These are phyloP conservation scores for Kwoniella bestiolae DNA, from an alignment of 768 basidiomycete genomes.

Conservation along the genomic window DNA sequence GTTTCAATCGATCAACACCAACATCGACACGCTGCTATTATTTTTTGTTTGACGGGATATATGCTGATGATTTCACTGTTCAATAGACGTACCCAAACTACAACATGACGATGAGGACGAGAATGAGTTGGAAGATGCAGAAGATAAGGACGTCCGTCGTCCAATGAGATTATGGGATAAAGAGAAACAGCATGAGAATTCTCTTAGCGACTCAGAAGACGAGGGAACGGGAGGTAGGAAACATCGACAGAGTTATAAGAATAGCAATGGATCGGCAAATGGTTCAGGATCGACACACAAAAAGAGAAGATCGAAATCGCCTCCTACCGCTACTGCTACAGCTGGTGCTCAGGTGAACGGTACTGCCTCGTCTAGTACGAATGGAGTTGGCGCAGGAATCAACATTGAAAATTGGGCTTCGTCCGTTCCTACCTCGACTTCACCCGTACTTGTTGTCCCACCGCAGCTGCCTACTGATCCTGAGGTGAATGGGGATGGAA, in stretches of 20 bases:
- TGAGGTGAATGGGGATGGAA: background rate
- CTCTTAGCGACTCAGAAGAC: constrained; percentile 96
- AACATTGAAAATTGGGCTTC: constrained; percentile 11
- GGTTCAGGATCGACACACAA: constrained; percentile 3
- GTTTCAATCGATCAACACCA: background rate
- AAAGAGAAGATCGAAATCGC: constrained; percentile 21
- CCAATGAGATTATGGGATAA: constrained; percentile 77
- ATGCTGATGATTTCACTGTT: constrained; percentile 6
- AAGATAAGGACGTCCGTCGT: constrained; percentile 74
- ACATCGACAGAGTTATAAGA: constrained; percentile 54
- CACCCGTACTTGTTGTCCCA: background rate
- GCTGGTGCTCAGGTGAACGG: background rate
- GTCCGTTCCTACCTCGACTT: background rate
- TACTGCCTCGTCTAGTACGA: background rate
- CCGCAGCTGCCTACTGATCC: background rate
- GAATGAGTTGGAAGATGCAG: constrained; percentile 74
- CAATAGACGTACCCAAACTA: constrained; percentile 77
- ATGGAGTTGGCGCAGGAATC: background rate
- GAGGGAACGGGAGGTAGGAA: constrained; percentile 84
- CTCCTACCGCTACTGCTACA: background rate
- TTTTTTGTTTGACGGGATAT: background rate
- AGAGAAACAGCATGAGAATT: constrained; percentile 79
- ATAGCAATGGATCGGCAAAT: background rate
- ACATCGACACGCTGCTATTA: background rate
- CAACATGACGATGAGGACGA: constrained; percentile 82